phyloP scores from a whole-genome alignment of 177 flowering plant species.

The Vitis hybrid region DNA sequence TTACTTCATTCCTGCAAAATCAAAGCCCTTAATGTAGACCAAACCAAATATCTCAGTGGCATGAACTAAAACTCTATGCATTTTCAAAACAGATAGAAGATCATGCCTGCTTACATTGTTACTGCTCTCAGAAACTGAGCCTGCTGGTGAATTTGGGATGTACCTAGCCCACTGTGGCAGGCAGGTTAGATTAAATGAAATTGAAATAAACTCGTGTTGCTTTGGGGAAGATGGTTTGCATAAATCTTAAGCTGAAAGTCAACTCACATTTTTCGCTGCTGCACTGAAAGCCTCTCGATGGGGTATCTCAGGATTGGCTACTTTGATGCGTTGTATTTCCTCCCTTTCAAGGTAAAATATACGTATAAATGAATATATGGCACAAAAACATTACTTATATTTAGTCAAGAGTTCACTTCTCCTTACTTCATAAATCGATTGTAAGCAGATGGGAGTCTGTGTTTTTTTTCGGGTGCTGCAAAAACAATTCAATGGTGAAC shows the following conservation, averaged over 20 bases:
- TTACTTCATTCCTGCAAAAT: slow-evolving; percentile 32
- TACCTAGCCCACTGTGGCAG: slow-evolving; percentile 61
- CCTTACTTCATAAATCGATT: slow-evolving; percentile 73
- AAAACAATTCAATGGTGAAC: neutral
- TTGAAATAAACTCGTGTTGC: too few relatives aligned
- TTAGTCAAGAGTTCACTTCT: neutral
- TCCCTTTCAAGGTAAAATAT: slow-evolving; percentile 33
- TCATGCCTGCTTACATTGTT: slow-evolving; percentile 24
- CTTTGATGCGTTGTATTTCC: slow-evolving; percentile 74
- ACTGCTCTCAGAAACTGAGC: slow-evolving; percentile 33
- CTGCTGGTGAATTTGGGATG: slow-evolving; percentile 45
- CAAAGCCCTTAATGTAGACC: slow-evolving; percentile 13
- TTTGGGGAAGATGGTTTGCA: neutral
- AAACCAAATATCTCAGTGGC: neutral
- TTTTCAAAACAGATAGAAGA: neutral
- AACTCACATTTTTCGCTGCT: slow-evolving; percentile 67
- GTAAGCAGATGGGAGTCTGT: slow-evolving; percentile 96
- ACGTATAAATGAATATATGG: too few relatives aligned
- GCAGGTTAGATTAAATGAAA: neutral
- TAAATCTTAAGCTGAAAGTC: neutral
- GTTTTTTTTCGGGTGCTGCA: slow-evolving; percentile 97
- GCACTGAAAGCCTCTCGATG: slow-evolving; percentile 75
- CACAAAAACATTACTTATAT: neutral
- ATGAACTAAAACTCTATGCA: neutral
- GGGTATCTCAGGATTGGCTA: slow-evolving; percentile 65